These are phyloP conservation scores for Sporormia fimetaria DNA, from an alignment of 495 filamentous ascomycete species.

Conservation along the genomic window DNA sequence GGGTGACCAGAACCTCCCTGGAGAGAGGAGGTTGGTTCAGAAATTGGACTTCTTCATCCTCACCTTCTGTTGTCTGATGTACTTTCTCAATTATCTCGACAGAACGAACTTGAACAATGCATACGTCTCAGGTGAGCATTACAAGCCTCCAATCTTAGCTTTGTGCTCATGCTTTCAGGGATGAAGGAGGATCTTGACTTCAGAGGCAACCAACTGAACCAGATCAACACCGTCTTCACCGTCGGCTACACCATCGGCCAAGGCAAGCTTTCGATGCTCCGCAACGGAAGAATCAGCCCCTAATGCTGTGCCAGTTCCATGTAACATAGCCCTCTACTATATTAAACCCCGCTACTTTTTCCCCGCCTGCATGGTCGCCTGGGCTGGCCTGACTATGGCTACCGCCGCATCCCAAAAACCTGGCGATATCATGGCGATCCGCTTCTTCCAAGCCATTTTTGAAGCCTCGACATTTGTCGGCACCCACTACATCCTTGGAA, in stretches of 20 bases:
- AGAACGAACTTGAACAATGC: constrained; percentile 50
- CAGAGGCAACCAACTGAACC: constrained; percentile 45
- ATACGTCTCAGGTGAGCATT: too few species aligned
- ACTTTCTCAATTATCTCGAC: constrained; percentile 46
- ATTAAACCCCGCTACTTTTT: constrained; percentile 49
- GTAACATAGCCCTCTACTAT: constrained; percentile 49
- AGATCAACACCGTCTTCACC: constrained; percentile 42
- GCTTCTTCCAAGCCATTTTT: constrained; percentile 55
- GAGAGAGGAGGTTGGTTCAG: constrained; percentile 39
- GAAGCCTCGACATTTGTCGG: constrained; percentile 53
- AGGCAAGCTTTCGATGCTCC: not conserved
- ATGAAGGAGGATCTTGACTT: constrained; percentile 55
- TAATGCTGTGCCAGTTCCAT: constrained; percentile 46
- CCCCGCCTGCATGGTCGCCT: constrained; percentile 46
- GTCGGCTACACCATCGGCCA: constrained; percentile 34
- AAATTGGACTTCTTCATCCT: constrained; percentile 57
- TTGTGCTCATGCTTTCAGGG: too few species aligned
- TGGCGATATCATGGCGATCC: constrained; percentile 50
- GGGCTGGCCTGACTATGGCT: constrained; percentile 51
- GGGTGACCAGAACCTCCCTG: constrained; percentile 24
- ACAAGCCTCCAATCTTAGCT: too few species aligned
- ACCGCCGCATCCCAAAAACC: constrained; percentile 42
- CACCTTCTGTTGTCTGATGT: constrained; percentile 52
- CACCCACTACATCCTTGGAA: constrained; percentile 54
- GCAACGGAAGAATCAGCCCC: not conserved